Evolutionary conservation across 2,329 filamentous ascomycete genomes (phyloP).

Genomic region (Alternaria ethzedia): DNA sequence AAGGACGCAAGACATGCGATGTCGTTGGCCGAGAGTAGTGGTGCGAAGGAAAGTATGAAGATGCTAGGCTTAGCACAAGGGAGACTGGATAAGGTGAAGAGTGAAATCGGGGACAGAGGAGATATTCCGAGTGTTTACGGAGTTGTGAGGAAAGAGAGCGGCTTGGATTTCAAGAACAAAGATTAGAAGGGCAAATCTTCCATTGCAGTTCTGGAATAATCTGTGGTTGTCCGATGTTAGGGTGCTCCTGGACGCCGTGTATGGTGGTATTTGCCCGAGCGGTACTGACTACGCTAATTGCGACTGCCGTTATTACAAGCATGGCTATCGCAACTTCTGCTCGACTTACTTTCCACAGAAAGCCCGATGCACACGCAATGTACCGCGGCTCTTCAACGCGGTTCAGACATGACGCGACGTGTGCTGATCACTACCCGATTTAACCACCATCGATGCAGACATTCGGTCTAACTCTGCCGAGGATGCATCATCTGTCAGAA

Average conservation of each 20-base stretch:
- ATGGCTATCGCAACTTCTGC: not conserved
- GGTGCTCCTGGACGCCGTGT: not conserved
- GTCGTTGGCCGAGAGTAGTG: constrained; percentile 67
- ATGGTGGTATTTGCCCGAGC: not conserved
- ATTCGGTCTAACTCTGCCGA: constrained; percentile 27
- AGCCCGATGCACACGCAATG: not conserved
- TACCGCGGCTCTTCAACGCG: not conserved
- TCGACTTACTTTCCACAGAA: constrained; percentile 1
- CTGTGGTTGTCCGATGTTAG: not conserved
- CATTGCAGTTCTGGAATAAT: not conserved
- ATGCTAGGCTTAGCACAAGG: constrained; percentile 71
- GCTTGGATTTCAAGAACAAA: constrained; percentile 70
- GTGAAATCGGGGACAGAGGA: constrained; percentile 71
- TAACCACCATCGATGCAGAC: not conserved
- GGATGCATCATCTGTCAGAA: constrained; percentile 10
- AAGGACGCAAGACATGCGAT: constrained; percentile 83
- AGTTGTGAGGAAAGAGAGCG: constrained; percentile 74
- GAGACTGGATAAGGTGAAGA: constrained; percentile 71
- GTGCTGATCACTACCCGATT: constrained; percentile 12
- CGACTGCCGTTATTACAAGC: not conserved
- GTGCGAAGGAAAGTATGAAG: constrained; percentile 61
- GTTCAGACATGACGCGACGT: not conserved
- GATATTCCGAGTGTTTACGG: constrained; percentile 88
- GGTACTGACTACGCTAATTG: constrained; percentile 1
- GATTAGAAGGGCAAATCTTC: constrained; percentile 3